A percentile compares a stretch with the other conserved stretches of the same genome.
These are phyloP conservation scores for Cercospora nicotianae DNA, from an alignment of 2,329 filamentous ascomycete genomes.

Conservation along the genomic window DNA sequence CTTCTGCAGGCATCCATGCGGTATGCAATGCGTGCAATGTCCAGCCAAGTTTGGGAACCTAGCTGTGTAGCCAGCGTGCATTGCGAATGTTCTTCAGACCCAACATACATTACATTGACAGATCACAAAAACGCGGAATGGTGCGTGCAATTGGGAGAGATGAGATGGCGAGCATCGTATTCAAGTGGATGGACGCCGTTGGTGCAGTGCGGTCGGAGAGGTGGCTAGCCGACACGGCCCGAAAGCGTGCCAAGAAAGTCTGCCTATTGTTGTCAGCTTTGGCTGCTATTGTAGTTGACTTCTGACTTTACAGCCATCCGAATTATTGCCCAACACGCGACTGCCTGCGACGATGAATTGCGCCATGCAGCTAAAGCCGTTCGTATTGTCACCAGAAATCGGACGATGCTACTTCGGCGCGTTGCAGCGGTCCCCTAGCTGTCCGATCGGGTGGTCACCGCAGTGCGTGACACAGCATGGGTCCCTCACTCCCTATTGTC, in stretches of 20 bases:
- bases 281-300: conserved; percentile 6
- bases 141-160: neutral
- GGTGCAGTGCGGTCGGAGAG: neutral
- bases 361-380: neutral
- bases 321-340: neutral
- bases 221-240: neutral
- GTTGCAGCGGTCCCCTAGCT: neutral
- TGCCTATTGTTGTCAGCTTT: conserved; percentile 4
- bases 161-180: neutral
- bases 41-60: neutral
- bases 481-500: conserved; percentile 10
- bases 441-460: neutral
- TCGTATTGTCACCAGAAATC: conserved; percentile 9
- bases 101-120: neutral
- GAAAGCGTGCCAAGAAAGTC: neutral
- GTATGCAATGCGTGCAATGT: neutral
- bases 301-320: conserved; percentile 2
- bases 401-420: neutral
- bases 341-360: neutral
- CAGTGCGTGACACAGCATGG: conserved; percentile 10
- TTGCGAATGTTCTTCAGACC: neutral
- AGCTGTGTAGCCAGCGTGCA: neutral
- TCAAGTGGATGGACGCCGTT: neutral
- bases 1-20: neutral
- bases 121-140: neutral